phyloP scores from a whole-genome alignment of 1,284 basidiomycete genomes.

The Wolfiporia cocos region DNA sequence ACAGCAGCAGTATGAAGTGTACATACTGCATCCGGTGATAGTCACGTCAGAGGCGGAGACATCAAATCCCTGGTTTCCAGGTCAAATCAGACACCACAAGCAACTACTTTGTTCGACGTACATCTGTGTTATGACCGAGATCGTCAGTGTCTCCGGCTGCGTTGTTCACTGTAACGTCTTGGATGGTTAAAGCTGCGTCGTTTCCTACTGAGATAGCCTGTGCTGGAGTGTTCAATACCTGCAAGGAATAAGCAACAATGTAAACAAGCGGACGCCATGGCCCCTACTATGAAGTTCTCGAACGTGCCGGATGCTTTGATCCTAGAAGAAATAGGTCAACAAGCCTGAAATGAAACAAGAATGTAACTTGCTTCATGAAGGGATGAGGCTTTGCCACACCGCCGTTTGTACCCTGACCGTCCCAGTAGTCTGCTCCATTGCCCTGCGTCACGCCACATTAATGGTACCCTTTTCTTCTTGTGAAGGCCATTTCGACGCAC shows the following conservation, averaged over 20 bases:
- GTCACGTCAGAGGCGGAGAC: slow-evolving; percentile 6
- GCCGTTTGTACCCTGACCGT: slow-evolving; percentile 7
- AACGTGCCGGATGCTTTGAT: slow-evolving; percentile 6
- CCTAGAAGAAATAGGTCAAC: neutral
- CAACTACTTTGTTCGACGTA: neutral
- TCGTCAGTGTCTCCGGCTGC: slow-evolving; percentile 2
- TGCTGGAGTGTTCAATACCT: slow-evolving; percentile 6
- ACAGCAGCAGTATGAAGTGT: neutral
- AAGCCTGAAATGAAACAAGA: neutral
- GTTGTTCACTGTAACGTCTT: slow-evolving; percentile 2
- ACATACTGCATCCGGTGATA: slow-evolving; percentile 4
- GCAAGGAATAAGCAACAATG: neutral
- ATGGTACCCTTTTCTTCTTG: neutral
- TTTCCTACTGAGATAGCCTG: slow-evolving; percentile 4
- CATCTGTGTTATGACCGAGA: slow-evolving; percentile 8
- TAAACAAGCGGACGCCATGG: neutral
- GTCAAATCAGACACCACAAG: neutral
- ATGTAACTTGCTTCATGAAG: slow-evolving; percentile 2
- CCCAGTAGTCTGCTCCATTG: slow-evolving; percentile 8
- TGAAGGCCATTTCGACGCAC: neutral
- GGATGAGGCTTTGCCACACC: slow-evolving; percentile 5
- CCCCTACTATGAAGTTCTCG: slow-evolving; percentile 4
- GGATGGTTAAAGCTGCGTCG: slow-evolving; percentile 2
- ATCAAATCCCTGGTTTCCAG: slow-evolving; percentile 4
- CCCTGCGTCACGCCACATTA: neutral